Base-by-base conservation (phyloP, 2,329 filamentous ascomycete genomes). In the Scleromitrula shiraiana region DNA sequence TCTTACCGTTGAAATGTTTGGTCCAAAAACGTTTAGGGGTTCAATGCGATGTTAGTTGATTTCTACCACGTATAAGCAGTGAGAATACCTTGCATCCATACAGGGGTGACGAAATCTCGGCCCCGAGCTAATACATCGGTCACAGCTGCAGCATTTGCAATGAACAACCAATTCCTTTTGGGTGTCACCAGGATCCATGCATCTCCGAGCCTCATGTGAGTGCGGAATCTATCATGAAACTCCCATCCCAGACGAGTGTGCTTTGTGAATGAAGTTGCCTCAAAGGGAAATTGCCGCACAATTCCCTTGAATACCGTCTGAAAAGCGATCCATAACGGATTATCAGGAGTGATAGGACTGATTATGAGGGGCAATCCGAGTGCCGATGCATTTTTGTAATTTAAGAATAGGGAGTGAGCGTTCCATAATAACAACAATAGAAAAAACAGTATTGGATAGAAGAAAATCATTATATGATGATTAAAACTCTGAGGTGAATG, bases 281-380 rank as follows among this genome's bases (percentile, higher is more conserved):
- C 45, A 9, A 41, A 42, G 29, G 45, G 20, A 36, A 36, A 35
- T 27, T 14, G 22, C 12, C 45, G 29, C 10, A 48, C 17, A 30
- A 48, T 24, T 6, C 20, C 14, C 12, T 39, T 39, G 23, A 41
- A 37, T 9, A 10, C 15, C 4, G 29, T 48, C n/a, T 41, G 37
- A 3, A 41, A 41, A 3, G 39, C 36, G 7, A 41, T 41, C 45
- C 45, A 48, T 8, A 48, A 36, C 7, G 45, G 45, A 15, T 48
- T 48, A n/a, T 48, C 33, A 26, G 36, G 37, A 22, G 29, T 48
- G 30, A 48, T 36, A 14, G 40, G 27, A 15, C 40, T 32, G 19
- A 42, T 23, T 15, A 42, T 9, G 23, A 22, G 7, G 26, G 40
- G 10, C 29, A 32, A 32, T n/a, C 29, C 29, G 12, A 32, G 10